Evolutionary conservation across 306 rosid genomes (phyloP).

Genomic region (Gillenia trifoliata): DNA sequence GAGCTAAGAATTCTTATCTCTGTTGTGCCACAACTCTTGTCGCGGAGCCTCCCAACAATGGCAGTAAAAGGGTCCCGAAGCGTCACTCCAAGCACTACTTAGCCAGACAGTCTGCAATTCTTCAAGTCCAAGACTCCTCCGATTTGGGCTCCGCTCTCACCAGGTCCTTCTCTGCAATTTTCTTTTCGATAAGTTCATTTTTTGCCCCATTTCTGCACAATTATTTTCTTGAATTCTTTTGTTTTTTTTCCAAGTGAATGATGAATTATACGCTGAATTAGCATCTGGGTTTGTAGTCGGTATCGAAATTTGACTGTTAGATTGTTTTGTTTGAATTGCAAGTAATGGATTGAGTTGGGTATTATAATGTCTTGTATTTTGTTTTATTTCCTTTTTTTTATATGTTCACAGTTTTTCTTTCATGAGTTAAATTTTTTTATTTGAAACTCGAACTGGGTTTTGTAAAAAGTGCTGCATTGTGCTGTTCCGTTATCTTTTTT

Average conservation of each 20-base stretch:
- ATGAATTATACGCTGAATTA: neutral
- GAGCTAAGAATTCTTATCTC: constrained; percentile 21
- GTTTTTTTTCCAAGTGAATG: neutral
- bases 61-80: too few species aligned
- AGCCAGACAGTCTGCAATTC: too few species aligned
- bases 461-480: neutral
- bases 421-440: neutral
- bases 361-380: neutral
- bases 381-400: neutral
- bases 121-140: too few species aligned
- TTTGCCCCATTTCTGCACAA: too few species aligned
- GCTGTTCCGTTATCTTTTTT: neutral
- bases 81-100: too few species aligned
- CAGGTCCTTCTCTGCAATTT: constrained; percentile 33
- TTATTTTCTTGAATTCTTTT: neutral
- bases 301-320: neutral
- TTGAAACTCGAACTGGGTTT: neutral
- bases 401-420: neutral
- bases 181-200: neutral
- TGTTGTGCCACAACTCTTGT: constrained; percentile 6
- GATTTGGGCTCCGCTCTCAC: too few species aligned
- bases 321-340: neutral
- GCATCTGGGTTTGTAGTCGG: neutral
- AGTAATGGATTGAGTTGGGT: neutral
- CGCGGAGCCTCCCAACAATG: constrained; percentile 5